Percentiles rank a stretch among this genome's conserved stretches.
phyloP scores from a whole-genome alignment of 2,329 filamentous ascomycete species.

The Eutypa lata region DNA sequence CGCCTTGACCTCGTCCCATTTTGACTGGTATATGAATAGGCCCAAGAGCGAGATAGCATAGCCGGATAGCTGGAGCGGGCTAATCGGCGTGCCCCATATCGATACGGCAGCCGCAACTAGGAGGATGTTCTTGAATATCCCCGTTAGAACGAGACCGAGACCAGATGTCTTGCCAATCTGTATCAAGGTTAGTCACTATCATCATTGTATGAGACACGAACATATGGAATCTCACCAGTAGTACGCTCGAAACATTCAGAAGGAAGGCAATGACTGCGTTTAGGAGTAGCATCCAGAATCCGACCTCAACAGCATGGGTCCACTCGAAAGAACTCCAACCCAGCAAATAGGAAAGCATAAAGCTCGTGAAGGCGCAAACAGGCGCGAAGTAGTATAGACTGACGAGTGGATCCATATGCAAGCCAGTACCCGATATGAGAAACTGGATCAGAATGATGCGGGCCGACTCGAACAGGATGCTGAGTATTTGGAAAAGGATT shows the following conservation, averaged over 20 bases:
- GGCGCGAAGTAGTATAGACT: conserved; percentile 89
- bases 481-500: conserved; percentile 68
- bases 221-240: conserved; percentile 60
- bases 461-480: conserved; percentile 76
- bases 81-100: conserved; percentile 73
- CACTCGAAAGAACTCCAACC: conserved; percentile 16
- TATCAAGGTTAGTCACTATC: conserved; percentile 1
- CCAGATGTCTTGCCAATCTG: conserved; percentile 87
- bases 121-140: conserved; percentile 85
- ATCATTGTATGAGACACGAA: background rate
- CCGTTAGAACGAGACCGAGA: conserved; percentile 79
- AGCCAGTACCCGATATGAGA: conserved; percentile 69
- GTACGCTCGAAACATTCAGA: conserved; percentile 81
- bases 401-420: conserved; percentile 86
- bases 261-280: conserved; percentile 80
- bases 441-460: conserved; percentile 84
- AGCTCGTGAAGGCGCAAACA: conserved; percentile 79
- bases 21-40: conserved; percentile 47
- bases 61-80: conserved; percentile 69
- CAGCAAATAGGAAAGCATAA: conserved; percentile 44
- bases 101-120: conserved; percentile 73
- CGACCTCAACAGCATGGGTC: conserved; percentile 68
- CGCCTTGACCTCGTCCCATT: conserved; percentile 10
- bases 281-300: conserved; percentile 61
- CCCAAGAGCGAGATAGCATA: conserved; percentile 66